A percentile compares a stretch with the other conserved stretches of the same genome.
phyloP scores from a whole-genome alignment of 2,329 filamentous ascomycete species.

The Sporothrix luriei region DNA sequence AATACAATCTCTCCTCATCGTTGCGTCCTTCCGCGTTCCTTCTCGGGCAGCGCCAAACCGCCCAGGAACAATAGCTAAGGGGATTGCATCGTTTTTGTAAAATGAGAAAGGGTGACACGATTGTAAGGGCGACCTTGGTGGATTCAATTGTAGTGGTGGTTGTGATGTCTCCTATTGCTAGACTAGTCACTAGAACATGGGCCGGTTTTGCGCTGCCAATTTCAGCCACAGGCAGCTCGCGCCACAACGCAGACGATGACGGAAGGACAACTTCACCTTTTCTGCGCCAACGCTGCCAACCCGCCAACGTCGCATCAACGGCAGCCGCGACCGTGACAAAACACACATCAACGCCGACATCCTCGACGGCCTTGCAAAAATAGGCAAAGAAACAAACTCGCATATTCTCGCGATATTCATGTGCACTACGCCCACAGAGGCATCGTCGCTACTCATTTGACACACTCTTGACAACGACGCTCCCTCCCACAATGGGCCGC shows the following conservation, averaged over 20 bases:
- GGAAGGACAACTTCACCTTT: slow-evolving; percentile 26
- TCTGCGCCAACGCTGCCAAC: slow-evolving; percentile 6
- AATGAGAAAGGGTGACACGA: not conserved
- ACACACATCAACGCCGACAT: not conserved
- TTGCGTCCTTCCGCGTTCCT: not conserved
- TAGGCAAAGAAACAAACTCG: not conserved
- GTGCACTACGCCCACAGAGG: not conserved
- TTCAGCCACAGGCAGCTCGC: slow-evolving; percentile 26
- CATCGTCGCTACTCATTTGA: not conserved
- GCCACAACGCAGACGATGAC: slow-evolving; percentile 22
- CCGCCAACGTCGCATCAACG: slow-evolving; percentile 12
- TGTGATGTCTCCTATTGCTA: not conserved
- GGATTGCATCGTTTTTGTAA: not conserved
- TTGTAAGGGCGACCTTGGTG: not conserved
- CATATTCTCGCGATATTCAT: not conserved
- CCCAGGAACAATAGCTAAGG: not conserved
- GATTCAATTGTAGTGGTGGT: not conserved
- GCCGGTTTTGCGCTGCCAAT: too few relatives aligned
- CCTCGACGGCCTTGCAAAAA: not conserved
- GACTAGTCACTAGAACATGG: not conserved
- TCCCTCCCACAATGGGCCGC: slow-evolving; percentile 27
- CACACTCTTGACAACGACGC: not conserved
- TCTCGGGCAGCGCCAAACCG: slow-evolving; percentile 13
- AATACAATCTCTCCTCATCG: not conserved
- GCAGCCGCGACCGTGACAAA: not conserved